Evolutionary conservation across 176 grass and related monocot genomes (phyloP).

Genomic region (Juncus effusus): DNA sequence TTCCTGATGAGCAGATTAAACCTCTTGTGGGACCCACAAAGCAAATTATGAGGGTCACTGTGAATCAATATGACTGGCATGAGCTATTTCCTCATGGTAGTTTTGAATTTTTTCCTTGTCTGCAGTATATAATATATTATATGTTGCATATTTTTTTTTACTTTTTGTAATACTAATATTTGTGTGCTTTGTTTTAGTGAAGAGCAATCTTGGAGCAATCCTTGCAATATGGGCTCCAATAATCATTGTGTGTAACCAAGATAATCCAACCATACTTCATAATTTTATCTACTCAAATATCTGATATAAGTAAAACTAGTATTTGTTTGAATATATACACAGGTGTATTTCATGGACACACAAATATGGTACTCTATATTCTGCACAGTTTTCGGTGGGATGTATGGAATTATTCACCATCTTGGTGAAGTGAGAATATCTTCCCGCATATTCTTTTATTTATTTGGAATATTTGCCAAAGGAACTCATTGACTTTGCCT

Average conservation of each 20-base stretch:
- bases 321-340: conserved; percentile 35
- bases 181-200: conserved; percentile 50
- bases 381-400: conserved; percentile 94
- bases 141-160: neutral
- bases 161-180: conserved; percentile 6
- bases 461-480: neutral
- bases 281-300: conserved; percentile 25
- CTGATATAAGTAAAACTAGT: neutral
- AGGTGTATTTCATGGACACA: conserved; percentile 99
- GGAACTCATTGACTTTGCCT: no score
- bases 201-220: conserved; percentile 83
- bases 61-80: conserved; percentile 93
- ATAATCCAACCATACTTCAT: neutral
- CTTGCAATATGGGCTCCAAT: conserved; percentile 87
- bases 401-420: conserved; percentile 92
- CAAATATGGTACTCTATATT: conserved; percentile 99
- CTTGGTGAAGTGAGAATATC: conserved; percentile 75
- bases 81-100: conserved; percentile 94
- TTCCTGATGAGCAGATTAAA: conserved; percentile 63
- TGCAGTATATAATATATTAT: conserved; percentile 6
- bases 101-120: conserved; percentile 22
- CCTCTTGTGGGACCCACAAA: conserved; percentile 87
- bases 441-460: neutral
- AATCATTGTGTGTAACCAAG: conserved; percentile 63
- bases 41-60: conserved; percentile 78